These are phyloP conservation scores for Goffeauzyma gilvescens DNA, from an alignment of 768 basidiomycete species.

Conservation along the genomic window DNA sequence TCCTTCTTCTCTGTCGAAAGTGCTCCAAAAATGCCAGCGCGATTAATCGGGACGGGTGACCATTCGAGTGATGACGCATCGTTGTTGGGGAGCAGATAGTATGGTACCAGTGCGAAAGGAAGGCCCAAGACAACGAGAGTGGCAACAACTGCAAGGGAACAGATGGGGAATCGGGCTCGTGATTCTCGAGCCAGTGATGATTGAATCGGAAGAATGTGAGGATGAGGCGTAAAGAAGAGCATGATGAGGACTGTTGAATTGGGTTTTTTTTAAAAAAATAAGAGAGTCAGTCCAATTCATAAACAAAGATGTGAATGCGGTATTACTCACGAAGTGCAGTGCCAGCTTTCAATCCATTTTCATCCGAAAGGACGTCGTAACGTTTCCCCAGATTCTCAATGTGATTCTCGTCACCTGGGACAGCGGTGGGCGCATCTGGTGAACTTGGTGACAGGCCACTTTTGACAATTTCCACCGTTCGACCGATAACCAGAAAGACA, in stretches of 20 bases:
- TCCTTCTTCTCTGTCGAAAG: background rate
- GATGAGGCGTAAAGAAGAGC: constrained; percentile 26
- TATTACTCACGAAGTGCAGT: constrained; percentile 24
- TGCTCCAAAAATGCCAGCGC: constrained; percentile 19
- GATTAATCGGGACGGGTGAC: constrained; percentile 8
- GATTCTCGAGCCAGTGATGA: constrained; percentile 17
- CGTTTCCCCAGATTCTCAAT: constrained; percentile 1
- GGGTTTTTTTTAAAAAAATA: too few relatives aligned
- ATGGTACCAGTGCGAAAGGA: constrained; percentile 28
- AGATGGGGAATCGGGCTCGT: constrained; percentile 23
- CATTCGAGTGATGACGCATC: too few relatives aligned
- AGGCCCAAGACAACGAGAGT: constrained; percentile 20
- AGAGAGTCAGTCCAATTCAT: background rate
- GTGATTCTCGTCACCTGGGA: constrained; percentile 3
- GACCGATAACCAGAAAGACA: constrained; percentile 26
- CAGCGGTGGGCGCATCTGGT: background rate
- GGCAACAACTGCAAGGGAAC: constrained; percentile 18
- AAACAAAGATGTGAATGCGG: background rate
- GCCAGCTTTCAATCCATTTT: constrained; percentile 18
- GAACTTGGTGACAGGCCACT: background rate
- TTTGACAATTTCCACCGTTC: constrained; percentile 28
- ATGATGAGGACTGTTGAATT: constrained; percentile 20
- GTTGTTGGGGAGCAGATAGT: constrained; percentile 30
- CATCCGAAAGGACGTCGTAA: background rate
- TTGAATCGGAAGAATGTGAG: constrained; percentile 28